Evolutionary conservation across 352 stramenopile species (phyloP).

Genomic region (Globisporangium takayamanum): DNA sequence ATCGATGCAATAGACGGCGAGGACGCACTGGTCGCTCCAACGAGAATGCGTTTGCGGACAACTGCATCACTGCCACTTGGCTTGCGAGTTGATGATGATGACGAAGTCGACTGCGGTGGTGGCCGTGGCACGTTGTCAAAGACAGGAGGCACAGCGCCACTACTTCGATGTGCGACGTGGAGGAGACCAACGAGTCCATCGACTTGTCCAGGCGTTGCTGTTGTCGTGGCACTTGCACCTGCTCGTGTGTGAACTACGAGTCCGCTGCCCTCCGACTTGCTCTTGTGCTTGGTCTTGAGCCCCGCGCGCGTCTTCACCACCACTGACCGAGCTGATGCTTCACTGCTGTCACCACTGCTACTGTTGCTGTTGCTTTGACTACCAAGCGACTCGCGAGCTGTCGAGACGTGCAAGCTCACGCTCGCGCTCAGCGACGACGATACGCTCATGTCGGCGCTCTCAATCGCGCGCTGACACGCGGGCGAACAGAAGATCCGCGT

Average conservation of each 20-base stretch:
- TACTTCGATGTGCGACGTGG: constrained; percentile 16
- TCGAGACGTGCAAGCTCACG: constrained; percentile 12
- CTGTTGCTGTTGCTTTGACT: neutral
- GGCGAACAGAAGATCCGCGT: constrained; percentile 34
- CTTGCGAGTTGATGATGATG: constrained; percentile 1
- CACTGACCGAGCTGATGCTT: neutral
- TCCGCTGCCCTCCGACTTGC: neutral
- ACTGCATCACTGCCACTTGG: neutral
- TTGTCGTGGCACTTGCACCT: neutral
- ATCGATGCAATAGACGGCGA: constrained; percentile 10
- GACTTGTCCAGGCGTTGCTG: neutral
- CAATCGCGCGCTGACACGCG: constrained; percentile 28
- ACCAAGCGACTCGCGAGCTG: neutral
- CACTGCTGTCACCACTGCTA: neutral
- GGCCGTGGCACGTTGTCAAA: constrained; percentile 1
- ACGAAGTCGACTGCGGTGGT: neutral
- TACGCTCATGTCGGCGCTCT: constrained; percentile 36
- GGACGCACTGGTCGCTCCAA: neutral
- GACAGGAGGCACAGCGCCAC: too few species aligned
- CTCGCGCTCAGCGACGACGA: constrained; percentile 23
- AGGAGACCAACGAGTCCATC: constrained; percentile 23
- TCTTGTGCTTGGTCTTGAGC: constrained; percentile 4
- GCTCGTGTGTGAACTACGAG: neutral
- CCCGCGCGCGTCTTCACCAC: constrained; percentile 1
- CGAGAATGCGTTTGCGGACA: constrained; percentile 7